Evolutionary conservation across 2,329 filamentous ascomycete genomes (phyloP).

Genomic region (Fusarium vanettenii): DNA sequence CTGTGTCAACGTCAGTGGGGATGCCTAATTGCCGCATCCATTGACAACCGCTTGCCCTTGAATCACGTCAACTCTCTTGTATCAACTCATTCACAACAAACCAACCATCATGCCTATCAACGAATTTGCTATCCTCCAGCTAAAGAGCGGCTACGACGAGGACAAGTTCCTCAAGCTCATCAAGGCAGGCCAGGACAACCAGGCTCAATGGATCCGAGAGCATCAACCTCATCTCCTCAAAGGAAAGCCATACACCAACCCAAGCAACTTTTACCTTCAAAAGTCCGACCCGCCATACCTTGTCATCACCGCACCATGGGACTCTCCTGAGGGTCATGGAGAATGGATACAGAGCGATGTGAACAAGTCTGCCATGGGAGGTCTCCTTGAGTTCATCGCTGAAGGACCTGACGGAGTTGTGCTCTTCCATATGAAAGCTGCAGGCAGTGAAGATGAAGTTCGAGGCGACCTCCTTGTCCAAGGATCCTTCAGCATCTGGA

Average conservation of each 20-base stretch:
- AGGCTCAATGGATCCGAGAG: slow-evolving; percentile 54
- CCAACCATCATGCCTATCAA: slow-evolving; percentile 51
- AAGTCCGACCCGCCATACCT: slow-evolving; percentile 51
- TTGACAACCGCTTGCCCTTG: background rate
- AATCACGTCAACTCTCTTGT: background rate
- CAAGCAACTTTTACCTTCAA: slow-evolving; percentile 51
- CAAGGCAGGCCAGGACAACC: slow-evolving; percentile 47
- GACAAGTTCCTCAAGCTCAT: slow-evolving; percentile 49
- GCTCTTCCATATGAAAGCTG: slow-evolving; percentile 56
- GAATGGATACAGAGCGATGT: slow-evolving; percentile 57
- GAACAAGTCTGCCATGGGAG: slow-evolving; percentile 51
- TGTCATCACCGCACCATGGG: slow-evolving; percentile 60
- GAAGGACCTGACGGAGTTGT: slow-evolving; percentile 47
- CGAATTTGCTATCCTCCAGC: slow-evolving; percentile 53
- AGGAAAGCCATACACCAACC: slow-evolving; percentile 43
- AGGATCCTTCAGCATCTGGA: slow-evolving; percentile 51
- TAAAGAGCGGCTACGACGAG: slow-evolving; percentile 44
- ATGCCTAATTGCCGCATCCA: slow-evolving; percentile 13
- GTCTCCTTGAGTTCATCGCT: slow-evolving; percentile 49
- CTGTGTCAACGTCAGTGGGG: slow-evolving; percentile 14
- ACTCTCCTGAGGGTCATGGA: slow-evolving; percentile 53
- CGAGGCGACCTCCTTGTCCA: slow-evolving; percentile 40
- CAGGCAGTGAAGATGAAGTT: slow-evolving; percentile 39
- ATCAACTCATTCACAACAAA: background rate
- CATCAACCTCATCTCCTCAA: slow-evolving; percentile 51